phyloP scores from a whole-genome alignment of 768 basidiomycete genomes.

The Clavulina sp. region DNA sequence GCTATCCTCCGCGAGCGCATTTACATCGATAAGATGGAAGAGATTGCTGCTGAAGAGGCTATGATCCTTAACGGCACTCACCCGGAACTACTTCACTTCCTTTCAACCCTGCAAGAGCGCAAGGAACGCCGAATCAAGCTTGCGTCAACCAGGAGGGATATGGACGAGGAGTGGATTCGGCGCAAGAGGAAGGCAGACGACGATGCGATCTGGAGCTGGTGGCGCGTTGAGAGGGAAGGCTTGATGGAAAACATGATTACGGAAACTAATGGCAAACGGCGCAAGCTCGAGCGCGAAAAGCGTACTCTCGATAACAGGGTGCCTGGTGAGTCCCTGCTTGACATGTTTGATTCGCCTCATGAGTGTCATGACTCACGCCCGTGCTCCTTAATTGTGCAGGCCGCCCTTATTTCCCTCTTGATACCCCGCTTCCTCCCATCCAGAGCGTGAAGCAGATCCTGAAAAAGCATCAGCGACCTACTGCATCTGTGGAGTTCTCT shows the following conservation, averaged over 20 bases:
- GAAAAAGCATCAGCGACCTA: neutral
- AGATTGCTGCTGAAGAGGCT: conserved; percentile 71
- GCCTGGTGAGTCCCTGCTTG: conserved; percentile 29
- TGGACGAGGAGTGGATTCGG: conserved; percentile 44
- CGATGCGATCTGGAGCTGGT: conserved; percentile 70
- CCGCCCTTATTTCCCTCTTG: neutral
- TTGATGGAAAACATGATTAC: conserved; percentile 78
- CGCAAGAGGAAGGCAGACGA: conserved; percentile 55
- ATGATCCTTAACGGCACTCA: conserved; percentile 72
- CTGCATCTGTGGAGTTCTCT: neutral
- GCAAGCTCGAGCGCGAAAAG: conserved; percentile 72
- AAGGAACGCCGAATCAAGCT: conserved; percentile 69
- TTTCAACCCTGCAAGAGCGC: conserved; percentile 58
- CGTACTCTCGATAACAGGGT: conserved; percentile 59
- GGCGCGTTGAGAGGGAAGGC: conserved; percentile 71
- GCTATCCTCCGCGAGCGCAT: conserved; percentile 70
- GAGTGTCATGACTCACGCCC: neutral
- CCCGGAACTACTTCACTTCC: conserved; percentile 70
- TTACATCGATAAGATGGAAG: conserved; percentile 90
- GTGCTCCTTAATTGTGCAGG: neutral
- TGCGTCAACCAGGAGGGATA: conserved; percentile 52
- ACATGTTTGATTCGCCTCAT: neutral
- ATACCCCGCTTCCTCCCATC: neutral
- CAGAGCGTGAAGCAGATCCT: neutral
- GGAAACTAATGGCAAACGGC: conserved; percentile 71